A percentile compares a stretch with the other conserved stretches of the same genome.
phyloP scores from a whole-genome alignment of 2,329 filamentous ascomycete species.

The Hortaea werneckii region DNA sequence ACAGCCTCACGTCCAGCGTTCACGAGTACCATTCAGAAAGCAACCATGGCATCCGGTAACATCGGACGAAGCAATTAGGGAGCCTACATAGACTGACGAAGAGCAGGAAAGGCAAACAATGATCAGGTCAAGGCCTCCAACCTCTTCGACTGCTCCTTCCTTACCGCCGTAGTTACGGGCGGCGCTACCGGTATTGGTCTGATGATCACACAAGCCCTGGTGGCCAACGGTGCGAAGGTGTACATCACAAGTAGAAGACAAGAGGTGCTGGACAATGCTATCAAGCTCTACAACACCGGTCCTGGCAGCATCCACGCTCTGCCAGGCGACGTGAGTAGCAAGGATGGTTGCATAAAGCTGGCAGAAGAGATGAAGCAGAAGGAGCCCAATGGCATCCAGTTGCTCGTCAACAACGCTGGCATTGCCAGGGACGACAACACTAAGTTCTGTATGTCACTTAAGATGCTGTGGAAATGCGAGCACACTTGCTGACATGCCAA shows the following conservation, averaged over 20 bases:
- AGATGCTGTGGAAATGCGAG: too few species aligned
- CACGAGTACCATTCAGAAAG: conserved; percentile 6
- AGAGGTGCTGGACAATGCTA: conserved; percentile 34
- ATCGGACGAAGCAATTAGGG: background rate
- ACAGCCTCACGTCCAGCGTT: conserved; percentile 9
- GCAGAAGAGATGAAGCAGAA: conserved; percentile 32
- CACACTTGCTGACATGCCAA: background rate
- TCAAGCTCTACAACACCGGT: conserved; percentile 37
- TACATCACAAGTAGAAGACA: conserved; percentile 38
- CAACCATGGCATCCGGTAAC: conserved; percentile 12
- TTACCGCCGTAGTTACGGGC: conserved; percentile 38
- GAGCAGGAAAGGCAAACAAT: conserved; percentile 25
- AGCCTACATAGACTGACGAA: background rate
- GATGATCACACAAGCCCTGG: conserved; percentile 29
- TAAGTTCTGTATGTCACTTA: conserved; percentile 29
- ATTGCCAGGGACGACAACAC: conserved; percentile 44
- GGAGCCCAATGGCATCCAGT: conserved; percentile 43
- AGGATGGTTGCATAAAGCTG: conserved; percentile 37
- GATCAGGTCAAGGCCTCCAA: conserved; percentile 31
- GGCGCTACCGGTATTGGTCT: conserved; percentile 34
- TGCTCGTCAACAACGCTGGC: conserved; percentile 46
- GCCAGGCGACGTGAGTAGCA: conserved; percentile 40
- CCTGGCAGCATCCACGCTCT: conserved; percentile 32
- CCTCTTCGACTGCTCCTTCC: conserved; percentile 37
- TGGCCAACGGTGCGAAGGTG: conserved; percentile 31